These are phyloP conservation scores for Psidium friedrichsthalianum DNA, from an alignment of 345 rosid species.

Conservation along the genomic window DNA sequence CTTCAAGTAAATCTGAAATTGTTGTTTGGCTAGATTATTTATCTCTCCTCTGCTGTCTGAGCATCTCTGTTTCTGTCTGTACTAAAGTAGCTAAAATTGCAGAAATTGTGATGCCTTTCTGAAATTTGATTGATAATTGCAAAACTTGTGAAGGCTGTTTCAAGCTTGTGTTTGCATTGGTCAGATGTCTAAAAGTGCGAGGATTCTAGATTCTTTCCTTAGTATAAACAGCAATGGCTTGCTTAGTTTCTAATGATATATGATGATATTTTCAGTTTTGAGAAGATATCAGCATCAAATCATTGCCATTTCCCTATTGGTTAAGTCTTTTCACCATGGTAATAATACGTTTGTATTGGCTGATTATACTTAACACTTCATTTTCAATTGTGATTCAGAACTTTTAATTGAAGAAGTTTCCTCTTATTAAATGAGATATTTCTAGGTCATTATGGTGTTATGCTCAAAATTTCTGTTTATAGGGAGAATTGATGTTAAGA, in stretches of 20 bases:
- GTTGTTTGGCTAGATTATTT: not conserved
- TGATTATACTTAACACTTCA: not conserved
- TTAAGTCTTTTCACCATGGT: not conserved
- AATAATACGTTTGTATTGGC: not conserved
- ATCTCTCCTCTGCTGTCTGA: not conserved
- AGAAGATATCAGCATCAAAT: not conserved
- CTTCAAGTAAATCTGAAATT: not conserved
- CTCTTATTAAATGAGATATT: not conserved
- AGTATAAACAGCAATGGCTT: not conserved
- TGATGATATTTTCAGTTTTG: not conserved
- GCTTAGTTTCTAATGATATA: not conserved
- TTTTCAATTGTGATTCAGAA: not conserved
- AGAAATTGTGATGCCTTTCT: not conserved
- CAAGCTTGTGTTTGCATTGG: not conserved
- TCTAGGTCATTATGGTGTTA: not conserved
- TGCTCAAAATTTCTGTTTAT: not conserved
- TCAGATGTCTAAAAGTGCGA: not conserved
- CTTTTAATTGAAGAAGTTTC: not conserved
- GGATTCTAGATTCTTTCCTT: not conserved
- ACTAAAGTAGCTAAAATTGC: not conserved
- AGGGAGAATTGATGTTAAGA: not conserved
- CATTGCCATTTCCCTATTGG: not conserved
- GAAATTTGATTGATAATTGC: not conserved
- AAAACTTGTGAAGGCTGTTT: not conserved
- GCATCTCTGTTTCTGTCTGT: not conserved